phyloP scores from a whole-genome alignment of 2,329 filamentous ascomycete species.

The Hypoxylon sp. region DNA sequence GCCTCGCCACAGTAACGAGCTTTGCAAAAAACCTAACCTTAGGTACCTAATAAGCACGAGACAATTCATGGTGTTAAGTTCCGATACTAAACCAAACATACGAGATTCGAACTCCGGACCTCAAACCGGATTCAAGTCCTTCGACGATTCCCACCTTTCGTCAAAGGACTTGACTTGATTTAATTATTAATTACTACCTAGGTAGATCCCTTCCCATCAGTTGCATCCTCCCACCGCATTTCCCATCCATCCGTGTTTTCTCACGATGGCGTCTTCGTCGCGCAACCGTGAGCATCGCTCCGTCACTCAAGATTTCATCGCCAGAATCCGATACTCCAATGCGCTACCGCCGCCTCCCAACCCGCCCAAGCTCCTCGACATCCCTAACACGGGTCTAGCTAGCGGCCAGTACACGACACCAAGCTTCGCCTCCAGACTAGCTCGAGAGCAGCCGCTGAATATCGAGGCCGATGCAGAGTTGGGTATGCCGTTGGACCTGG shows the following conservation, averaged over 20 bases:
- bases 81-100: not conserved
- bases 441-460: constrained; percentile 91
- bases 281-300: constrained; percentile 66
- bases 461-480: constrained; percentile 98
- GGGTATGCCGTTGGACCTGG: constrained; percentile 95
- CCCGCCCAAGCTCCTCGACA: constrained; percentile 95
- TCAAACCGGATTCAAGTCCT: constrained; percentile 6
- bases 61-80: constrained; percentile 10
- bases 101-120: not conserved
- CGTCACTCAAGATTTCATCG: constrained; percentile 95
- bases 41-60: constrained; percentile 10
- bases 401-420: constrained; percentile 91
- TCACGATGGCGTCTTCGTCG: constrained; percentile 58
- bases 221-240: constrained; percentile 4
- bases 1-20: constrained; percentile 4
- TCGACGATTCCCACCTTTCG: constrained; percentile 13
- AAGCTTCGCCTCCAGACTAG: constrained; percentile 88
- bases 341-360: constrained; percentile 92
- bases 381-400: constrained; percentile 90
- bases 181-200: not conserved
- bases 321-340: constrained; percentile 95
- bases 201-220: not conserved
- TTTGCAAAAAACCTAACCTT: too few relatives aligned
- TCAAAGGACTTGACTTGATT: not conserved
- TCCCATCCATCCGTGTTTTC: constrained; percentile 9